These are phyloP conservation scores for Apiotrichum brassicae DNA, from an alignment of 1,284 basidiomycete species.

Conservation along the genomic window DNA sequence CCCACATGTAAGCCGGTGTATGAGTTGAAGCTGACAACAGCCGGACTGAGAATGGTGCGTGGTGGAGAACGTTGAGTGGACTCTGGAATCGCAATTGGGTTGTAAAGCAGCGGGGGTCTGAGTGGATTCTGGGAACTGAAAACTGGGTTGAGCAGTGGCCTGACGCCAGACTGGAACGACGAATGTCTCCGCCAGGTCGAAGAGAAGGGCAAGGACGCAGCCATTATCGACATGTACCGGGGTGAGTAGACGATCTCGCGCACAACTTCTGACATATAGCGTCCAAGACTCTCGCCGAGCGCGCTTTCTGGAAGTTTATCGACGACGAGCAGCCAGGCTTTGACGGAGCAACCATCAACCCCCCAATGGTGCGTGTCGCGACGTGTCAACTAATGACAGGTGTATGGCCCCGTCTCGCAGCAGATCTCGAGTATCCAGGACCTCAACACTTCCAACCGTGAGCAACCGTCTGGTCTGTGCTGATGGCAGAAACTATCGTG, in stretches of 20 bases:
- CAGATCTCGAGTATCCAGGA: slow-evolving; percentile 49
- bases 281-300: slow-evolving; percentile 62
- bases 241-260: slow-evolving; percentile 4
- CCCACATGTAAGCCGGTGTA: slow-evolving; percentile 9
- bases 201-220: slow-evolving; percentile 52
- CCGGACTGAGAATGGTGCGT: slow-evolving; percentile 14
- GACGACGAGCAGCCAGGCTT: slow-evolving; percentile 54
- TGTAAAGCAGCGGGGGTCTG: too few species aligned
- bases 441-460: slow-evolving; percentile 54
- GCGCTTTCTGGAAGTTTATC: slow-evolving; percentile 46
- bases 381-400: slow-evolving; percentile 16
- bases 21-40: slow-evolving; percentile 4
- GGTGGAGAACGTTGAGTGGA: too few species aligned
- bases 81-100: too few species aligned
- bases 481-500: slow-evolving; percentile 36
- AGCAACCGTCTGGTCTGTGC: slow-evolving; percentile 4
- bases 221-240: slow-evolving; percentile 51
- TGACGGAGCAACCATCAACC: slow-evolving; percentile 56
- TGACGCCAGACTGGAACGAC: slow-evolving; percentile 57
- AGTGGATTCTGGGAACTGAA: too few species aligned
- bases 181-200: slow-evolving; percentile 52
- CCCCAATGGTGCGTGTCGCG: slow-evolving; percentile 48
- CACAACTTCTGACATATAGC: slow-evolving; percentile 5
- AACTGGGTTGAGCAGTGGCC: too few species aligned
- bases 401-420: slow-evolving; percentile 52